Base-by-base conservation (phyloP, 192 early-diverging fungal species). In the Coemansia sp. region DNA sequence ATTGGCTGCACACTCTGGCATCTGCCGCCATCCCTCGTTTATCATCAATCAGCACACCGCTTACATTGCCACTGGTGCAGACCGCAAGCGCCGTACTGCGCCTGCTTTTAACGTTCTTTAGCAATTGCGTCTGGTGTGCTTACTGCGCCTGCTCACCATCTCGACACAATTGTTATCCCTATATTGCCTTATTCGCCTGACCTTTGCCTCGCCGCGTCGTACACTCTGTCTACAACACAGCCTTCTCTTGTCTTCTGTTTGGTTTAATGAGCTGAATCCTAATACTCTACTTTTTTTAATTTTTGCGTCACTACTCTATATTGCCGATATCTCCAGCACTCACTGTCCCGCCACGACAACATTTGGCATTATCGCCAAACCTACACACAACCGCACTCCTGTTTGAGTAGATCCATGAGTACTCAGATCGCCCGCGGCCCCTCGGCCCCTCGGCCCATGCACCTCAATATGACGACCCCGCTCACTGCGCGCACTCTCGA, bases 381-480 rank as follows among this genome's bases (percentile, higher is more conserved):
- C 2, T 33, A 46, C 17, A 21, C 63, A 48, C 35, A 19, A 6
- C 21, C 33, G 34, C 34, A 24, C 40, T 39, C 48, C 27, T 19
- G 2, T 17, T 6, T 41, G n/a, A 24, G 21, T 21, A 21, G 40
- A 29, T n/a, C 50, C 5, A 74, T 77, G 79, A 56, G 67, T 37
- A 63, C 74, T 1, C 74, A 77, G 56, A 57, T 67, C 37, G 74
- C 77, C 7, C 39, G 59, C 17, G 29, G 37, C 16, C 65, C 60
- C 44, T 69, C 44, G 51, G 37, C 35, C 1, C 44, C 67, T 17
- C 70, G 79, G 5, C 71, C 74, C 11, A 57, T 68, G 41, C 79
- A 77, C 50, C 68, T 77, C n/a, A 82, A 82, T 46, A 60, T 82
- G 70, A n/a, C 71, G 2, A 75, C 68, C 9, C 74, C 79, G 61